Evolutionary conservation across 2,329 filamentous ascomycete species (phyloP), one percentile per base, ranked within the genome.

Genomic region (Trichoderma citrinoviride): DNA sequence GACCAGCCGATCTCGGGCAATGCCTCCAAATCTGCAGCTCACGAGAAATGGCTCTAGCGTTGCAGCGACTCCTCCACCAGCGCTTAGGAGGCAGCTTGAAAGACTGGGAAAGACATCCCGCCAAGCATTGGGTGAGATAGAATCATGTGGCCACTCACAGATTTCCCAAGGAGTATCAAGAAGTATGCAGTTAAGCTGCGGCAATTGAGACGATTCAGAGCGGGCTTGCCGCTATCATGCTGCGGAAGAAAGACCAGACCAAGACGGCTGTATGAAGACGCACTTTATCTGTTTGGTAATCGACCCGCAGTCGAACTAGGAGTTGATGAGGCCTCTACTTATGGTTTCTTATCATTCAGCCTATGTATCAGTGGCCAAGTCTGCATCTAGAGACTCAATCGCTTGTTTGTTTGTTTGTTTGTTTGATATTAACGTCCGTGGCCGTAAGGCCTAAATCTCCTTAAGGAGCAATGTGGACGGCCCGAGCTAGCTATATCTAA

Each of bases 21-120:
- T 27, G 29, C 37, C 60, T 62, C 47, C 60, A 46, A 62, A 62
- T 12, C 3, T 49, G 49, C 37, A 62, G 60, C 60, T 54, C 47
- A 25, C 15, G 46, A 46, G 27, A 37, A 19, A 6, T 37, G 10
- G 12, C 7, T 14, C 10, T 37, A 8, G 29, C 19, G 25, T 15
- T 52, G 56, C 56, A 60, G 56, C 41, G 56, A 23, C 56, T 50
- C 56, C 33, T 19, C 17, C 12, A 23, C 21, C 23, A 33, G n/a
- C 44, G 46, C 44, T 25, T n/a, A 41, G 6, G 14, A n/a, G 17
- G 25, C 25, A 50, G 33, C 49, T 52, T 52, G n/a, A 14, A 3
- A 25, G 23, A 50, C 14, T 12, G 3, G 19, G 4, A 37, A 5
- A 14, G 33, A 14, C 33, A 37, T 4, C 12, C 33, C 12, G 5